These are phyloP conservation scores for Moniliophthora roreri DNA, from an alignment of 1,284 basidiomycete species.

Conservation along the genomic window DNA sequence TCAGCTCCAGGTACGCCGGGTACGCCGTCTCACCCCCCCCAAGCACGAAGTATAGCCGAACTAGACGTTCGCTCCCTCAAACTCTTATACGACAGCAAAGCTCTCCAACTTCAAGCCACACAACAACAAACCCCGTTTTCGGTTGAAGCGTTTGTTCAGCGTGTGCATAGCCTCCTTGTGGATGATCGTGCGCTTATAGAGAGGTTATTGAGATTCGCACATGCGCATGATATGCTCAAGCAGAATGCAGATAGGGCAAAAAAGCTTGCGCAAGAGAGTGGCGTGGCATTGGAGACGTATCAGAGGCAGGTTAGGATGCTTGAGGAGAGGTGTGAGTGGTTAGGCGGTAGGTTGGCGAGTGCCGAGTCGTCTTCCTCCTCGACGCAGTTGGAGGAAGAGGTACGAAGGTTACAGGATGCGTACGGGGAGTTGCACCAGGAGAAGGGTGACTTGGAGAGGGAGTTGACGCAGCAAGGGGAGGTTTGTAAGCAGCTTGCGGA, in stretches of 20 bases:
- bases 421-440: conserved; percentile 53
- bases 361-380: conserved; percentile 45
- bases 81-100: conserved; percentile 58
- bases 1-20: neutral
- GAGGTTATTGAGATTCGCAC: conserved; percentile 77
- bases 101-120: conserved; percentile 35
- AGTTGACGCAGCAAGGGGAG: conserved; percentile 70
- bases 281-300: conserved; percentile 78
- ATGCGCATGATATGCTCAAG: conserved; percentile 85
- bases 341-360: conserved; percentile 49
- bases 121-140: conserved; percentile 42
- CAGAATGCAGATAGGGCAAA: conserved; percentile 88
- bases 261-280: conserved; percentile 83
- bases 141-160: conserved; percentile 71
- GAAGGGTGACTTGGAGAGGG: conserved; percentile 70
- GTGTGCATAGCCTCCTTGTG: conserved; percentile 75
- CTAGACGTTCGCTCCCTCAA: conserved; percentile 80
- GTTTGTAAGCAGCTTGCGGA: conserved; percentile 70
- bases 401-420: conserved; percentile 68
- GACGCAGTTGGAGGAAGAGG: conserved; percentile 30
- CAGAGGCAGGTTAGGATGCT: conserved; percentile 81
- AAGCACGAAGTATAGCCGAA: conserved; percentile 63
- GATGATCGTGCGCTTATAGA: conserved; percentile 85
- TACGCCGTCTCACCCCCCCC: neutral
- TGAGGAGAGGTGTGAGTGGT: conserved; percentile 66